Percentiles rank a stretch among this genome's conserved stretches.
Evolutionary conservation across 176 grass and related monocot species (phyloP).

Genomic region (Poa pratensis): DNA sequence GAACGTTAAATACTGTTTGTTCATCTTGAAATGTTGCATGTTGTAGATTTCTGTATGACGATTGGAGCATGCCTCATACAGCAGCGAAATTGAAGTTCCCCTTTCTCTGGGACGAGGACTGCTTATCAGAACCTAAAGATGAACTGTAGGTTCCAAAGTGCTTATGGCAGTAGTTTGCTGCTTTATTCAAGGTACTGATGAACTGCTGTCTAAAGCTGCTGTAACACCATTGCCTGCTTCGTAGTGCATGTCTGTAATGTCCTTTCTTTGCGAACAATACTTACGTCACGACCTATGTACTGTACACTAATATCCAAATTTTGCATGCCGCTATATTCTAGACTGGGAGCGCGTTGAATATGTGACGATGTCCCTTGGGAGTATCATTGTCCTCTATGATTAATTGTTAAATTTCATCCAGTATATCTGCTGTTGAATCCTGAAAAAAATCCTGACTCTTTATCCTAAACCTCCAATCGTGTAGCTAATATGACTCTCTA

Average conservation of each 20-base stretch:
- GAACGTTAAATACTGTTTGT: background rate
- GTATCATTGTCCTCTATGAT: no score
- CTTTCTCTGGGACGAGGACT: slow-evolving; percentile 80
- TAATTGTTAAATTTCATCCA: no score
- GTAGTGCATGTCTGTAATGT: slow-evolving; percentile 32
- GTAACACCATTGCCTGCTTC: background rate
- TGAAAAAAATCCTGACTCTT: background rate
- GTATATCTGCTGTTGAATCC: background rate
- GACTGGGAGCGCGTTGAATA: no score
- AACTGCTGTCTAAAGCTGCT: background rate
- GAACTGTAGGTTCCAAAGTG: slow-evolving; percentile 58
- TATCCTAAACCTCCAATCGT: background rate
- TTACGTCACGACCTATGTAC: background rate
- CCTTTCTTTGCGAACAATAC: background rate
- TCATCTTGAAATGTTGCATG: background rate
- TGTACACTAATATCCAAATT: background rate
- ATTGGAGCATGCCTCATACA: slow-evolving; percentile 78
- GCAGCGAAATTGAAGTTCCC: slow-evolving; percentile 84
- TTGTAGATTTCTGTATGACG: slow-evolving; percentile 81
- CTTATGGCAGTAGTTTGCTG: background rate
- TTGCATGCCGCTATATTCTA: background rate
- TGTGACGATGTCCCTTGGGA: no score
- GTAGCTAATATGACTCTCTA: no score
- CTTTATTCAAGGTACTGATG: background rate
- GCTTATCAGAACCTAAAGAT: slow-evolving; percentile 67